Percentiles rank a stretch among this genome's conserved stretches.
These are phyloP conservation scores for Fusarium devonianum DNA, from an alignment of 2,329 filamentous ascomycete species.

Conservation along the genomic window DNA sequence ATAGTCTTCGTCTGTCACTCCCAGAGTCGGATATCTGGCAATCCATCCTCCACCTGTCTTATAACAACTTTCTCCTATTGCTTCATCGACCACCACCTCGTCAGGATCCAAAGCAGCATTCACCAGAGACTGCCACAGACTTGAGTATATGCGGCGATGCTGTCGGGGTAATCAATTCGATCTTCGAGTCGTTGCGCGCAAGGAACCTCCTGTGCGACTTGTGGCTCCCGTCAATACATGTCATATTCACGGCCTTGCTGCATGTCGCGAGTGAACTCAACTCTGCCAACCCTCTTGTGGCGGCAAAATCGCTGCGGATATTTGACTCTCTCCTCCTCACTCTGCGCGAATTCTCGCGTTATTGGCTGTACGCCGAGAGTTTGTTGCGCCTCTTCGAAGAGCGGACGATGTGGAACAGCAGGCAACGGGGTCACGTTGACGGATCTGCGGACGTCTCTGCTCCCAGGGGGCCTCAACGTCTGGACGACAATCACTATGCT, in stretches of 20 bases:
- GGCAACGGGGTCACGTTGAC: conserved; percentile 1
- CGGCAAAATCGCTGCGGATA: conserved; percentile 41
- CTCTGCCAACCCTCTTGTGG: conserved; percentile 43
- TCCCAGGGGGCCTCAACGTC: conserved; percentile 3
- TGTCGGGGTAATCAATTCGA: conserved; percentile 38
- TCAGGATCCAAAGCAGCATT: conserved; percentile 14
- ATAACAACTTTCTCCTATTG: conserved; percentile 47
- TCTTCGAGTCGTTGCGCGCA: conserved; percentile 42
- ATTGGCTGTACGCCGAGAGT: conserved; percentile 46
- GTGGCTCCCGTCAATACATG: conserved; percentile 40
- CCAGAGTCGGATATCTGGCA: conserved; percentile 40
- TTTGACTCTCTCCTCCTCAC: conserved; percentile 43
- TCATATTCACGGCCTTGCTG: conserved; percentile 45
- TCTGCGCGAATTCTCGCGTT: conserved; percentile 38
- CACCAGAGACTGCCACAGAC: conserved; percentile 32
- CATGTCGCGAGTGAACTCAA: conserved; percentile 41
- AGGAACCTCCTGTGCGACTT: conserved; percentile 35
- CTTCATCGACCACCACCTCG: conserved; percentile 44
- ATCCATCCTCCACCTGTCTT: conserved; percentile 45
- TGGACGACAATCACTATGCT: neutral
- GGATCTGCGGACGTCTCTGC: conserved; percentile 7
- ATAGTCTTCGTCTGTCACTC: conserved; percentile 35
- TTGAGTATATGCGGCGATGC: conserved; percentile 45
- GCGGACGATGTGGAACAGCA: conserved; percentile 28
- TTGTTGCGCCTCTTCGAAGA: conserved; percentile 43